Conservation (phyloP, 176 grass and related monocot species). For the Paspalum vaginatum region DNA sequence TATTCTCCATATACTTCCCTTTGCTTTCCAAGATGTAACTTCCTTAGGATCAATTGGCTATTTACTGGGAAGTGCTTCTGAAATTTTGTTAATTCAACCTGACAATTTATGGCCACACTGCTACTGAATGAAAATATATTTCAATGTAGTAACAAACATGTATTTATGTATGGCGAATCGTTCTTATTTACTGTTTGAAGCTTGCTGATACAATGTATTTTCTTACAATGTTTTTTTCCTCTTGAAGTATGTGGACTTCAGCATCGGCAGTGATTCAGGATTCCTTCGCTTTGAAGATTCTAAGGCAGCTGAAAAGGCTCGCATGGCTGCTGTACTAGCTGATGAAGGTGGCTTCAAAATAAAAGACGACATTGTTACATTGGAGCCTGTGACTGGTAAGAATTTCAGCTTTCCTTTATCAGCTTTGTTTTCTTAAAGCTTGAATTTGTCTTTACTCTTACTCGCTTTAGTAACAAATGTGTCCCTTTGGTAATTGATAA, state of each 20-base stretch:
- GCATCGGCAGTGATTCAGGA: conserved; percentile 65
- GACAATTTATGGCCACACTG: background rate
- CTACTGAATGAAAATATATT: conserved; percentile 16
- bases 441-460: background rate
- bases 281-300: conserved; percentile 73
- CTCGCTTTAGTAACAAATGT: background rate
- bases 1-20: background rate
- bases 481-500: background rate
- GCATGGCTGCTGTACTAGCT: conserved; percentile 55
- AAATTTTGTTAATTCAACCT: background rate
- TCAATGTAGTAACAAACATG: background rate
- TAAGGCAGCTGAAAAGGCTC: conserved; percentile 66
- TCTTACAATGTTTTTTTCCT: conserved; percentile 28
- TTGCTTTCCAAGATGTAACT: conserved; percentile 3
- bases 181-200: background rate
- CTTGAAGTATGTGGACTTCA: conserved; percentile 73
- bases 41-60: background rate
- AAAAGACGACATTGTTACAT: conserved; percentile 63
- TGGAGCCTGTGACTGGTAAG: conserved; percentile 69
- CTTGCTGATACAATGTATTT: conserved; percentile 15
- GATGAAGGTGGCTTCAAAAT: conserved; percentile 67
- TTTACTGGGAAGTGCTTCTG: conserved; percentile 4
- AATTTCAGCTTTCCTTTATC: background rate
- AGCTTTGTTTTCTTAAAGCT: background rate
- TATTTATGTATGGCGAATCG: conserved; percentile 5